Percentiles rank a stretch among this genome's conserved stretches.
These are phyloP conservation scores for Penicillium soppii DNA, from an alignment of 495 filamentous ascomycete species.

Conservation along the genomic window DNA sequence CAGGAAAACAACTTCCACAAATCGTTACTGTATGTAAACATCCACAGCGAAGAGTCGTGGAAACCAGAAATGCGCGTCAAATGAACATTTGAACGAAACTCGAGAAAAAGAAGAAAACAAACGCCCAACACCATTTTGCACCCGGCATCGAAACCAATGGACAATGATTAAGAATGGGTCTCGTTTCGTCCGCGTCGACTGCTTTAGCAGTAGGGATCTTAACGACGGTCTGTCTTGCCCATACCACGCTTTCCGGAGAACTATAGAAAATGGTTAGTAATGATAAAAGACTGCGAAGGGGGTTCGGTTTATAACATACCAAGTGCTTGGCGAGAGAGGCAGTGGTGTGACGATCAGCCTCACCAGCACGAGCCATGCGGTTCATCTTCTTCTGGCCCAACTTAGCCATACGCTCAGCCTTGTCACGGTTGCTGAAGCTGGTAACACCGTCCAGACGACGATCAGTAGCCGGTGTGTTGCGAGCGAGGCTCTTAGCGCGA, in stretches of 20 bases:
- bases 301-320: conserved; percentile 53
- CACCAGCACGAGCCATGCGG: conserved; percentile 91
- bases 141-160: conserved; percentile 34
- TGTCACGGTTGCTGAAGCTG: conserved; percentile 54
- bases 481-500: conserved; percentile 73
- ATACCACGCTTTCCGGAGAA: conserved; percentile 59
- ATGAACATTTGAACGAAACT: conserved; percentile 11
- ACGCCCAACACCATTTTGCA: conserved; percentile 38
- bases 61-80: conserved; percentile 15
- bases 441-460: conserved; percentile 66
- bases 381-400: conserved; percentile 98
- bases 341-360: conserved; percentile 89
- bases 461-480: conserved; percentile 75
- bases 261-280: conserved; percentile 32
- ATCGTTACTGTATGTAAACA: conserved; percentile 16
- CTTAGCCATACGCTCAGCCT: conserved; percentile 83
- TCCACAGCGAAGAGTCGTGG: conserved; percentile 14
- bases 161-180: conserved; percentile 37
- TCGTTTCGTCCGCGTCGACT: conserved; percentile 25
- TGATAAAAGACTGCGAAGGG: conserved; percentile 6
- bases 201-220: conserved; percentile 14
- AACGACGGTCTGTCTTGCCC: conserved; percentile 60
- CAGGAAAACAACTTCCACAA: conserved; percentile 18
- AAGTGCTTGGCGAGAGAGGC: conserved; percentile 85
- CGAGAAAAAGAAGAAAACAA: conserved; percentile 10